Base-by-base conservation (phyloP, 345 rosid species). In the Hibiscus syriacus region DNA sequence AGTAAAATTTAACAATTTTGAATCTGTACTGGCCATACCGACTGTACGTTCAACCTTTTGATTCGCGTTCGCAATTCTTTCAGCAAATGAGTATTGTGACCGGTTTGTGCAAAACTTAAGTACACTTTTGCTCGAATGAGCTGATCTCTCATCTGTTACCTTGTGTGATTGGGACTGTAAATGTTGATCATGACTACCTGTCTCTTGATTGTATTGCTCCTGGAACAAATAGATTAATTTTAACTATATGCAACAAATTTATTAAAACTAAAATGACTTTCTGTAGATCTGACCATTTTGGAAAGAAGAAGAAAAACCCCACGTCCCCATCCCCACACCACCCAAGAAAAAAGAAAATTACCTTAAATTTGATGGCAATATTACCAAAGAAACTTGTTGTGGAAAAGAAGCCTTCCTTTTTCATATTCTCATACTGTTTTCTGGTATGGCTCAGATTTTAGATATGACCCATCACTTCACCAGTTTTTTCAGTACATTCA, bases 51-150 rank as follows among this genome's bases (percentile, higher is more conserved):
- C 99, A 75, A 87, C 70, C 76, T 87, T 80, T 78, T 94, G 50
- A 78, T 79, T 57, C 96, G 83, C 27, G 70, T 71, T 80, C 78
- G 86, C 88, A 94, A 80, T 76, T 90, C 97, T 76, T 72, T 90
- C 34, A 84, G 87, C 17, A 89, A 67, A 76, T 83, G 98, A 59
- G 94, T 80, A 73, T 87, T 80, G 72, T 90, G 82, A 30, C 86
- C 91, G 27, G 90, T 74, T 14, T 86, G 90, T 59, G 87, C 76
- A 57, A 82, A 79, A 79, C 54, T 78, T 80, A 87, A 67, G 85
- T 85, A 94, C 67, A 78, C 88, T 77, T 76, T 85, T 64, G 95
- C 95, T 83, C 92, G 84, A 62, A 94, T 78, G 61, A 94, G 64
- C 74, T 86, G 85, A 85, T 94, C 96, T 85, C 83, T 86, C 76